Percentiles rank a stretch among this genome's conserved stretches.
phyloP scores from a whole-genome alignment of 2,329 filamentous ascomycete species.

The Rhinocladiella similis region DNA sequence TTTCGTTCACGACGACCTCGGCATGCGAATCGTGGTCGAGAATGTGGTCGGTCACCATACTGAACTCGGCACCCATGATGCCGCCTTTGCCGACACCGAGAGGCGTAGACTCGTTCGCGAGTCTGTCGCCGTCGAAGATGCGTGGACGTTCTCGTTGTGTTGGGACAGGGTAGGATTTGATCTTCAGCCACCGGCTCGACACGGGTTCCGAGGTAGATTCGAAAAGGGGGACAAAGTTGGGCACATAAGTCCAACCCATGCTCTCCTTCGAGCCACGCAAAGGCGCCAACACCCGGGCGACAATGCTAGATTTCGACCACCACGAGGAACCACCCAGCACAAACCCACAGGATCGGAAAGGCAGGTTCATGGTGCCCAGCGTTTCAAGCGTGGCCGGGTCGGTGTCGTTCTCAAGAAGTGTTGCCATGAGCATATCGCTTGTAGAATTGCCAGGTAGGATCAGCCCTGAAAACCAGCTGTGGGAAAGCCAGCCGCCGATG shows the following conservation, averaged over 20 bases:
- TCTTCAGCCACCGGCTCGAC: slow-evolving; percentile 52
- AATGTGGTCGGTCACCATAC: slow-evolving; percentile 37
- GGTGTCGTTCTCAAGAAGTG: slow-evolving; percentile 52
- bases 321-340: slow-evolving; percentile 49
- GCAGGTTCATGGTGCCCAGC: slow-evolving; percentile 52
- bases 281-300: slow-evolving; percentile 55
- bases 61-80: slow-evolving; percentile 40
- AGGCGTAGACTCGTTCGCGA: slow-evolving; percentile 42
- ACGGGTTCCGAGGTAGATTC: slow-evolving; percentile 30
- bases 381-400: slow-evolving; percentile 48
- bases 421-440: slow-evolving; percentile 56
- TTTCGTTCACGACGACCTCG: slow-evolving; percentile 26
- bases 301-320: slow-evolving; percentile 59
- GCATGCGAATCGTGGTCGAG: slow-evolving; percentile 13
- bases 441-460: slow-evolving; percentile 56
- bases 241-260: slow-evolving; percentile 56
- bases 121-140: slow-evolving; percentile 44
- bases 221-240: slow-evolving; percentile 40
- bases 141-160: slow-evolving; percentile 37
- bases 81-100: slow-evolving; percentile 39
- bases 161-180: slow-evolving; percentile 40
- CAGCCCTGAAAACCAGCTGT: slow-evolving; percentile 56
- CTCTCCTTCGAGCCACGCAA: slow-evolving; percentile 47
- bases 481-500: slow-evolving; percentile 55
- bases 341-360: slow-evolving; percentile 53